Evolutionary conservation across 2,329 filamentous ascomycete species (phyloP).

Genomic region (Chrysoporthe deuterocubensis): DNA sequence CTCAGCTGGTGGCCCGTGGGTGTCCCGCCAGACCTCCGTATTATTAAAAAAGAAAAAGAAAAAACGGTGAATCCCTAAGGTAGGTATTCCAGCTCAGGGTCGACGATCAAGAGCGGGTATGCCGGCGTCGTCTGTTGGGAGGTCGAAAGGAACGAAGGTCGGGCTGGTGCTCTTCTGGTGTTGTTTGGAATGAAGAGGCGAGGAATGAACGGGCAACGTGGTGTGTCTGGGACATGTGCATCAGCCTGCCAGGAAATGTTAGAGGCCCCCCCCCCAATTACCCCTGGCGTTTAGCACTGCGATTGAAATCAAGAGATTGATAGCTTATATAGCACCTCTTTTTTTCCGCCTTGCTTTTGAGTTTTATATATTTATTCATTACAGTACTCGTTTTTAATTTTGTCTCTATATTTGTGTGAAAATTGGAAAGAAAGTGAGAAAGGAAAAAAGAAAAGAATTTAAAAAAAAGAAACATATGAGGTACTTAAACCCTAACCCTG

Average conservation of each 20-base stretch:
- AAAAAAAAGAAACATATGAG: too few species aligned
- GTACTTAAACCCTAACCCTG: too few species aligned
- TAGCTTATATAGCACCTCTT: too few species aligned
- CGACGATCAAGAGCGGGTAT: neutral
- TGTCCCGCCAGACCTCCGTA: slow-evolving; percentile 15
- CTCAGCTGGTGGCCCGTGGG: slow-evolving; percentile 25
- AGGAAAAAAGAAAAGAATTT: too few species aligned
- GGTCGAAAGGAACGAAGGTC: neutral
- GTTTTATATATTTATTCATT: too few species aligned
- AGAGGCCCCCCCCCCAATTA: neutral
- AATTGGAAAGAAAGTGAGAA: too few species aligned
- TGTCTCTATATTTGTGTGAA: too few species aligned
- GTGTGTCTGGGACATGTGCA: slow-evolving; percentile 13
- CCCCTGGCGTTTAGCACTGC: neutral
- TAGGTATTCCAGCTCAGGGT: neutral
- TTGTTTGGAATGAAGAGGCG: neutral
- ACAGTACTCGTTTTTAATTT: too few species aligned
- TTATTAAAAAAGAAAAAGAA: slow-evolving; percentile 13
- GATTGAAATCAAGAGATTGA: too few species aligned
- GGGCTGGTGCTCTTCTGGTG: neutral
- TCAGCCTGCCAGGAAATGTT: slow-evolving; percentile 8
- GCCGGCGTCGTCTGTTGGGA: neutral
- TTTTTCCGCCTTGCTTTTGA: too few species aligned
- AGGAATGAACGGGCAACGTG: neutral
- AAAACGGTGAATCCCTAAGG: neutral